These are phyloP conservation scores for Gloeophyllum trabeum DNA, from an alignment of 768 basidiomycete species.

Conservation along the genomic window DNA sequence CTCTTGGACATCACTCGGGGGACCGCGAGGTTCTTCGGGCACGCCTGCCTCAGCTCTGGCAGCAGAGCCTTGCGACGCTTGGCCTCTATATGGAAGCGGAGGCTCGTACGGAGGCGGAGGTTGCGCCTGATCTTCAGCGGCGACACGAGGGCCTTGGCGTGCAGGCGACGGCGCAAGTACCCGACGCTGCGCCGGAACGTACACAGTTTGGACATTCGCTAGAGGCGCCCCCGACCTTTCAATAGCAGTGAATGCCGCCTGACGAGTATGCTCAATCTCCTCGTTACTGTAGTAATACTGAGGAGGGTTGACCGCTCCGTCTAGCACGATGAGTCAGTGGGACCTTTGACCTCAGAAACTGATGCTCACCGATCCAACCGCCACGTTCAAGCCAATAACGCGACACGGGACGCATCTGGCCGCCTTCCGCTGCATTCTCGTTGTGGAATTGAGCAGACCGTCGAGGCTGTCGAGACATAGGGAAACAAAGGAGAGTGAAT, in stretches of 20 bases:
- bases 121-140: not conserved
- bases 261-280: no score
- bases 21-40: no score
- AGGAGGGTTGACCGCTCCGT: constrained; percentile 2
- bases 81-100: not conserved
- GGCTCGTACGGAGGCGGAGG: not conserved
- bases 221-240: no score
- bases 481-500: no score
- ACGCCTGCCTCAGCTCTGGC: no score
- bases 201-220: not conserved
- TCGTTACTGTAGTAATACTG: constrained; percentile 1
- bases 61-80: no score
- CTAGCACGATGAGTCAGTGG: not conserved
- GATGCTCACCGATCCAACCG: constrained; percentile 3
- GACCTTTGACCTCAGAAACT: not conserved
- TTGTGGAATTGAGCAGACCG: no score
- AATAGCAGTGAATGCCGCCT: no score
- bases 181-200: not conserved
- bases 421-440: no score
- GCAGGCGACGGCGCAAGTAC: not conserved
- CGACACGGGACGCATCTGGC: constrained; percentile 1
- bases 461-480: no score
- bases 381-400: not conserved
- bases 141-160: not conserved
- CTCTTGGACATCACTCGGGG: no score